Evolutionary conservation across 2,329 filamentous ascomycete genomes (phyloP).

Genomic region (Fonsecaea monophora): DNA sequence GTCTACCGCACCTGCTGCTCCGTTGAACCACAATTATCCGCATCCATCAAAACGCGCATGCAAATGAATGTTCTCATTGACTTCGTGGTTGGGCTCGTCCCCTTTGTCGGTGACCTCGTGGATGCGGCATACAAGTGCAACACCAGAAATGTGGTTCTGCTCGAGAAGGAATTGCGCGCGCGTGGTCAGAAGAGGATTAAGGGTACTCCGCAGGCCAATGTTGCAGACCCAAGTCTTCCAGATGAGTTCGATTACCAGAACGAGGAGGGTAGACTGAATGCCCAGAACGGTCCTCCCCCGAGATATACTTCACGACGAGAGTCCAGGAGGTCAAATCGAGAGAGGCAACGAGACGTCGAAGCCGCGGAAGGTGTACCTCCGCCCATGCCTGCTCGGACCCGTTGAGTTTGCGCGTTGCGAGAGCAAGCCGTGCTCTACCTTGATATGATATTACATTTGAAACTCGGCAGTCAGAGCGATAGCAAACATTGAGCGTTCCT

Average conservation of each 20-base stretch:
- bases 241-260: conserved; percentile 40
- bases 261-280: conserved; percentile 40
- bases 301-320: conserved; percentile 41
- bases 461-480: not conserved
- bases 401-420: conserved; percentile 19
- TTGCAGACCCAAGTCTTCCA: conserved; percentile 47
- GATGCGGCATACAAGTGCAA: conserved; percentile 58
- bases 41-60: conserved; percentile 71
- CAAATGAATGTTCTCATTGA: conserved; percentile 72
- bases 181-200: conserved; percentile 47
- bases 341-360: conserved; percentile 41
- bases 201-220: conserved; percentile 40
- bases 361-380: conserved; percentile 31
- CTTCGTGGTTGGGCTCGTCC: conserved; percentile 58
- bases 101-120: conserved; percentile 57
- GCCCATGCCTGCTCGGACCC: conserved; percentile 36
- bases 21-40: conserved; percentile 74
- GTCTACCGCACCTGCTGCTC: conserved; percentile 75
- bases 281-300: conserved; percentile 34
- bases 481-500: conserved; percentile 12
- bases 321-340: conserved; percentile 38
- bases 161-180: conserved; percentile 54
- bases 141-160: conserved; percentile 54
- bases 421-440: not conserved
- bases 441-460: not conserved